Percentiles rank a stretch among this genome's conserved stretches.
Evolutionary conservation across 495 filamentous ascomycete genomes (phyloP).

Genomic region (Aspergillus leporis): DNA sequence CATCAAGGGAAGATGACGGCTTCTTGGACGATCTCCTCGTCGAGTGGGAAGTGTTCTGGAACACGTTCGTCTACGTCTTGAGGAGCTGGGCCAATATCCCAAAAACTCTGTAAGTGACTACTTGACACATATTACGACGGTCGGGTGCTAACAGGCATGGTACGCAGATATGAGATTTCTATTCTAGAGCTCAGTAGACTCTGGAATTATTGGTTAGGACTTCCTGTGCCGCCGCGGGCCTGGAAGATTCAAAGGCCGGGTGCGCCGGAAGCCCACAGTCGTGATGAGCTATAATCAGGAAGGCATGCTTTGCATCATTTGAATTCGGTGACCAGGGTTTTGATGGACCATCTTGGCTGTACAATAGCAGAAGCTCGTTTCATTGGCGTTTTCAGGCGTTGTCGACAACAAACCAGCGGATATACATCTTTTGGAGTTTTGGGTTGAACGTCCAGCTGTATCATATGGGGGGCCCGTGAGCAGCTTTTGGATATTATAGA

Average conservation of each 20-base stretch:
- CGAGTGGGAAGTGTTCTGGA: constrained; percentile 63
- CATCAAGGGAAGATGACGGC: constrained; percentile 35
- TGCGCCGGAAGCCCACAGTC: constrained; percentile 16
- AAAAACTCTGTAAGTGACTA: constrained; percentile 62
- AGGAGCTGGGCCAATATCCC: constrained; percentile 71
- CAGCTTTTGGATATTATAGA: not conserved
- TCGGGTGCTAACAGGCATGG: not conserved
- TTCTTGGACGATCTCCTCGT: constrained; percentile 58
- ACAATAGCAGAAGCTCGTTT: not conserved
- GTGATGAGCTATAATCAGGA: constrained; percentile 57
- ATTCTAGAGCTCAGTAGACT: constrained; percentile 60
- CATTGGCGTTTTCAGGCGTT: not conserved
- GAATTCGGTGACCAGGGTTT: not conserved
- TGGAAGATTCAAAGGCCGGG: constrained; percentile 60
- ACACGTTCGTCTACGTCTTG: constrained; percentile 64
- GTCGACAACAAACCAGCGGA: not conserved
- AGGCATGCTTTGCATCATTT: not conserved
- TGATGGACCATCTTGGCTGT: constrained; percentile 3
- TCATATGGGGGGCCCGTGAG: not conserved
- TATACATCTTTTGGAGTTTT: constrained; percentile 11
- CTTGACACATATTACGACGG: not conserved
- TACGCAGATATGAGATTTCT: constrained; percentile 58
- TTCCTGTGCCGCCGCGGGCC: constrained; percentile 65
- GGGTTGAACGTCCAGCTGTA: not conserved
- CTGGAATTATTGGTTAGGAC: constrained; percentile 77